Evolutionary conservation across 257 asterid genomes (phyloP), one percentile per base, ranked within the genome.

Genomic region (Nicotiana otophora): DNA sequence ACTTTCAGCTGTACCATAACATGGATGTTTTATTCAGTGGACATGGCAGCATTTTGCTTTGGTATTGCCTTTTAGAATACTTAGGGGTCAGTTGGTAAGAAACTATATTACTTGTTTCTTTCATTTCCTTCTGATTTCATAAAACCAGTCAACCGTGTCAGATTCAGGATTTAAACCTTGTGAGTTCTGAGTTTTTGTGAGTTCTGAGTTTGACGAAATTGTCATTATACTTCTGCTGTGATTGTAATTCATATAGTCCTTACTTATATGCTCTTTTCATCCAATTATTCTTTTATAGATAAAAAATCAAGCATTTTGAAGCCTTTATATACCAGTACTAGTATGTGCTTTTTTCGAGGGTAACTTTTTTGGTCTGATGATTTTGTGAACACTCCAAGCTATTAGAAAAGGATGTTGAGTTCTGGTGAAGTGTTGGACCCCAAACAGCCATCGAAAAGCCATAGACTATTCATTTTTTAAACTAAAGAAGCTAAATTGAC

Each of bases 221-320:
- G 68, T 10, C 6, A 7, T 17, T 8, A 64, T 64, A 53, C 10
- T 28, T 28, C 30, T 28, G 30, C 30, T 28, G 48, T 66, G 48
- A 4, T 67, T 67, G 76, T 67, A 17, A 67, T 34, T 34, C 15
- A 16, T 20, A 20, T 42, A 2, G 65, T 60, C 66, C 11, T 11
- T 20, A 61, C 31, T n/a, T 20, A 4, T 61, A 62, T 62, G 33
- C 14, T 36, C 11, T 19, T 68, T 68, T 42, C 55, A 68, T 36
- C 26, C 31, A 19, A 36, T 57, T 70, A n/a, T 8, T 42, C 10
- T 69, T 39, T 17, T n/a, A 20, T 39, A 42, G 78, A 16, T 9
- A 16, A 33, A 62, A 84, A n/a, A 77, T 80, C 69, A 60, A 69
- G 20, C 39, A 2, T 63, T 81, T 61, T 83, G 86, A 83, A 39